Conservation (phyloP, 192 early-diverging fungal genomes). For the Allomyces macrogynus region DNA sequence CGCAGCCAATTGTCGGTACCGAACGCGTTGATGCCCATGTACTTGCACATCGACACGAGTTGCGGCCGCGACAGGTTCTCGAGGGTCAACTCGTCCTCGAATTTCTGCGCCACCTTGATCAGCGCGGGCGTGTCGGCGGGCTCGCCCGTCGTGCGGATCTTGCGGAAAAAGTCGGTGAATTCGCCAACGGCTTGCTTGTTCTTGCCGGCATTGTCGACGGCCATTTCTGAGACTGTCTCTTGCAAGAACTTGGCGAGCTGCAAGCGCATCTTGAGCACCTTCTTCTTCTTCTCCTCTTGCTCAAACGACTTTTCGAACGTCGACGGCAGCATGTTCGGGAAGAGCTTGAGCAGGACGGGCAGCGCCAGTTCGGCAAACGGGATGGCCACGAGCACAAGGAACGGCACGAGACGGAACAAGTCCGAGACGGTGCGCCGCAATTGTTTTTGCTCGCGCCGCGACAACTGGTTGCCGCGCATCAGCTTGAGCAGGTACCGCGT, state of each 20-base stretch:
- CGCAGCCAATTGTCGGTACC: slow-evolving; percentile 92
- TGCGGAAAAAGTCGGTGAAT: slow-evolving; percentile 55
- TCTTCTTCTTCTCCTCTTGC: slow-evolving; percentile 83
- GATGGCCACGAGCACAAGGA: slow-evolving; percentile 73
- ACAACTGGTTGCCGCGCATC: slow-evolving; percentile 50
- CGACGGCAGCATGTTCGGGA: slow-evolving; percentile 90
- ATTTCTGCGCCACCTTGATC: slow-evolving; percentile 61
- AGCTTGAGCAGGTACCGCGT: slow-evolving; percentile 51
- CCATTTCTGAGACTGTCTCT: slow-evolving; percentile 78
- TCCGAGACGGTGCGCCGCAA: slow-evolving; percentile 71
- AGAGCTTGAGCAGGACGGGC: slow-evolving; percentile 73
- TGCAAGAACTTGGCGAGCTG: slow-evolving; percentile 91
- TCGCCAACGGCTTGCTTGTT: slow-evolving; percentile 36
- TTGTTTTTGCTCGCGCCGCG: slow-evolving; percentile 65
- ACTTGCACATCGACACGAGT: slow-evolving; percentile 82
- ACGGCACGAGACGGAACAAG: slow-evolving; percentile 70
- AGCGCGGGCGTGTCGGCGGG: slow-evolving; percentile 65
- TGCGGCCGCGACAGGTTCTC: slow-evolving; percentile 85
- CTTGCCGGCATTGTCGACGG: slow-evolving; percentile 28
- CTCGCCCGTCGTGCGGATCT: slow-evolving; percentile 64
- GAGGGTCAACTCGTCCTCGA: slow-evolving; percentile 84
- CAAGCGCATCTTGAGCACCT: slow-evolving; percentile 73
- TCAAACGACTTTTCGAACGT: slow-evolving; percentile 81
- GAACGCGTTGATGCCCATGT: slow-evolving; percentile 90
- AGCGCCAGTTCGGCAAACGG: slow-evolving; percentile 91